Evolutionary conservation across 2,329 filamentous ascomycete genomes (phyloP).

Genomic region (Orbilia blumenaviensis): DNA sequence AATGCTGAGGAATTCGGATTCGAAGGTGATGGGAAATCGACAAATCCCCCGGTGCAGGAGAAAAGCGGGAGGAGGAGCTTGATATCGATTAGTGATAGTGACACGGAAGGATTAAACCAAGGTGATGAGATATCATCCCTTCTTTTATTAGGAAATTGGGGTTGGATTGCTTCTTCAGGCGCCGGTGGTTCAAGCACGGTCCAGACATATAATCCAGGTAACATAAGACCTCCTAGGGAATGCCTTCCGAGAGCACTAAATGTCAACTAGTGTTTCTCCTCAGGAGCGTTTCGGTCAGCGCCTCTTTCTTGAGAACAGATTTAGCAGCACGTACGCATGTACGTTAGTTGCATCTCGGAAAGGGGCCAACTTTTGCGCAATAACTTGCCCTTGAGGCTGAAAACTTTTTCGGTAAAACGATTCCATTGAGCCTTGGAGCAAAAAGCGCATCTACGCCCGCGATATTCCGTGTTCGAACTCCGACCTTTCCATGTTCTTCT

Average conservation of each 20-base stretch:
- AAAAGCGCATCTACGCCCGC: conserved; percentile 34
- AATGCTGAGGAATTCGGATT: conserved; percentile 14
- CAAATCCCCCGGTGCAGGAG: not conserved
- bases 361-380: conserved; percentile 40
- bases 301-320: conserved; percentile 23
- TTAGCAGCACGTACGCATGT: conserved; percentile 10
- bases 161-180: conserved; percentile 45
- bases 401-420: conserved; percentile 13
- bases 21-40: conserved; percentile 5
- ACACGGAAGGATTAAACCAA: conserved; percentile 24
- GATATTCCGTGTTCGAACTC: conserved; percentile 7
- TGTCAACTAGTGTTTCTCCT: conserved; percentile 40
- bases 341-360: conserved; percentile 24
- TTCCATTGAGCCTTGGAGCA: conserved; percentile 19
- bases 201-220: conserved; percentile 18
- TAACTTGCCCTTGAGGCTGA: conserved; percentile 39
- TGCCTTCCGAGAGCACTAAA: conserved; percentile 31
- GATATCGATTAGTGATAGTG: conserved; percentile 32
- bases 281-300: conserved; percentile 39
- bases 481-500: conserved; percentile 3
- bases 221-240: conserved; percentile 33
- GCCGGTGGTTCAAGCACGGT: conserved; percentile 32
- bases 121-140: conserved; percentile 37
- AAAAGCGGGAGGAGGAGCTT: conserved; percentile 12
- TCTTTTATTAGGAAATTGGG: conserved; percentile 36